Base-by-base conservation (phyloP, 2,329 filamentous ascomycete species). In the Diaporthe helianthi region DNA sequence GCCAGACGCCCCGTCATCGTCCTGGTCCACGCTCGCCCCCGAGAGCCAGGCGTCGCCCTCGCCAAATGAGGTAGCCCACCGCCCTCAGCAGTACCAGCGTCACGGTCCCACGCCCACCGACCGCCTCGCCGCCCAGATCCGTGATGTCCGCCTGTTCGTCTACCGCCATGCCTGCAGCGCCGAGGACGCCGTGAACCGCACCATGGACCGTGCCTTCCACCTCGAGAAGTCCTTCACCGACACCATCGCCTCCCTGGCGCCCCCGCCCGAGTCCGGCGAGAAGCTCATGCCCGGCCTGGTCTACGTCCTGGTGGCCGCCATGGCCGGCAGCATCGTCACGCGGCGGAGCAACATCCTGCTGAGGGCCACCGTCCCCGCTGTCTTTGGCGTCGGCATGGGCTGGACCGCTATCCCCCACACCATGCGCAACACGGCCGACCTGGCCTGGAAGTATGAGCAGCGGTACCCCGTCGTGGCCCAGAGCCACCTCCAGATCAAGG, bases 381-480 rank as follows among this genome's bases (percentile, higher is more conserved):
- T 90, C 24, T 89, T 98, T 52, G 96, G 94, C 73, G 83, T 97
- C 72, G 90, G 90, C 68, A 92, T 94, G 68, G 94, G 93, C 70
- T 96, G 94, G 89, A 85, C 90, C 71, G 90, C 97, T 47, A 83
- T 99, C 60, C 96, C 96, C 53, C 85, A 96, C 73, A 99, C 96
- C 51, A 97, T 94, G 87, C 85, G 89, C 79, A 99, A 99, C 81
- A 89, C 97, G 33, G 90, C 91, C 52, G 90, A 95, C 77, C 84
- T 98, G 78, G 83, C 92, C 54, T 99, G 96, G 96, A 90, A 89
- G 78, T 99, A 96, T 80, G 96, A 99, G 89, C 88, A 97, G 86
- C 89, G 87, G 76, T 92, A 94, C 78, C 96, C 96, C 5, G 91
- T 87, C 22, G 79, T 99, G 67, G 92, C 93, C 22, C 90, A 97